Conservation (phyloP, 805 yeast species). For the Cyberlindnera saturnus region DNA sequence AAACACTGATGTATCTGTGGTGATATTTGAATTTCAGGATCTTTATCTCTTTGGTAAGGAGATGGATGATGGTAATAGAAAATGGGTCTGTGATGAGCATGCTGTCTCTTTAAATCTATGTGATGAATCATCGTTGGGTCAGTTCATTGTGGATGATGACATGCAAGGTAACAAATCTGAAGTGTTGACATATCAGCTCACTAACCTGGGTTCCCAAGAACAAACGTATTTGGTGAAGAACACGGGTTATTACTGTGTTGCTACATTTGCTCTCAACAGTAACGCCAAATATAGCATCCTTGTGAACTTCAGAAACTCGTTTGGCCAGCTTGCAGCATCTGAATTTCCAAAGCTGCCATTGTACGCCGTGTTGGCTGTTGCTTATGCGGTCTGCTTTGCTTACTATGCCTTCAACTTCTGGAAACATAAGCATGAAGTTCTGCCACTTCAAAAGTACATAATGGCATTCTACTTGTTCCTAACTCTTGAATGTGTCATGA, state of each 20-base stretch:
- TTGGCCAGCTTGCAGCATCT: constrained; percentile 81
- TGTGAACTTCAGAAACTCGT: constrained; percentile 88
- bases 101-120: constrained; percentile 60
- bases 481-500: constrained; percentile 75
- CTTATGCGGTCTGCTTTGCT: constrained; percentile 77
- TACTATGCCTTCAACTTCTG: constrained; percentile 80
- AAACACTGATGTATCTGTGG: constrained; percentile 40
- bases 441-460: constrained; percentile 87
- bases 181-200: constrained; percentile 50
- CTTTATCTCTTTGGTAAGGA: constrained; percentile 56
- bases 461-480: constrained; percentile 80
- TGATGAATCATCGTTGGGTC: constrained; percentile 44
- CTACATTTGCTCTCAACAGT: constrained; percentile 45
- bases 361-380: constrained; percentile 78
- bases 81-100: constrained; percentile 70
- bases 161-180: constrained; percentile 41
- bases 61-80: constrained; percentile 35
- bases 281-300: constrained; percentile 46
- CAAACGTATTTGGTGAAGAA: constrained; percentile 58
- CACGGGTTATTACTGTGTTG: constrained; percentile 92
- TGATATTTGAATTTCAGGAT: constrained; percentile 82
- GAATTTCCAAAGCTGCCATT: constrained; percentile 89
- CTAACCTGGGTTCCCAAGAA: constrained; percentile 52
- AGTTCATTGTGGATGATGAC: constrained; percentile 50
- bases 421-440: constrained; percentile 77